Evolutionary conservation across 306 rosid genomes (phyloP).

Genomic region (Cicer arietinum): DNA sequence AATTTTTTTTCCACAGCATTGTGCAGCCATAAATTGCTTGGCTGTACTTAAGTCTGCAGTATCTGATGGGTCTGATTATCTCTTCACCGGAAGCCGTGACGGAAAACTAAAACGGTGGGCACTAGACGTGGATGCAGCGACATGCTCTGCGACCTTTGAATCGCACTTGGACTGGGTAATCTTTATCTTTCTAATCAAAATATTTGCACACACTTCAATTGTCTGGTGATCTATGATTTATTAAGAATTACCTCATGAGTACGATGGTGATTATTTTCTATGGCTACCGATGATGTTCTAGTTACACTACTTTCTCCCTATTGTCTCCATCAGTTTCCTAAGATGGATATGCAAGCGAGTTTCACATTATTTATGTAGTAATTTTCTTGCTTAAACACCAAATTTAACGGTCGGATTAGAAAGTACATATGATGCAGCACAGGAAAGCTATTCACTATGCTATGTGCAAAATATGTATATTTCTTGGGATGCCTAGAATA

Average conservation of each 20-base stretch:
- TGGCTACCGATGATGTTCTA: background rate
- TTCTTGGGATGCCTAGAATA: constrained; percentile 16
- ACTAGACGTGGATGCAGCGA: constrained; percentile 67
- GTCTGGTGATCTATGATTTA: constrained; percentile 30
- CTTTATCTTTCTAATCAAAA: constrained; percentile 23
- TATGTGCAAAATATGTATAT: constrained; percentile 1
- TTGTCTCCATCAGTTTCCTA: constrained; percentile 1
- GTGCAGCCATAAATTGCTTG: constrained; percentile 91
- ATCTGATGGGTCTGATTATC: constrained; percentile 71
- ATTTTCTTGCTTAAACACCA: constrained; percentile 23
- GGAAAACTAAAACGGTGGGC: constrained; percentile 93
- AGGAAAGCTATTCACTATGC: constrained; percentile 20
- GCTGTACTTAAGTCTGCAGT: constrained; percentile 64
- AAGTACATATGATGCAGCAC: constrained; percentile 12
- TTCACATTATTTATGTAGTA: constrained; percentile 5
- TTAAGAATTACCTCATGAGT: background rate
- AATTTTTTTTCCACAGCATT: constrained; percentile 71
- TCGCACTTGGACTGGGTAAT: constrained; percentile 98
- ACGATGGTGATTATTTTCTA: background rate
- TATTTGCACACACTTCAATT: constrained; percentile 29
- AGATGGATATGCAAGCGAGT: constrained; percentile 7
- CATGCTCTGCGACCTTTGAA: constrained; percentile 94
- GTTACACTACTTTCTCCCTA: background rate
- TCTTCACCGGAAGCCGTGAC: constrained; percentile 97
- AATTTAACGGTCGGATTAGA: constrained; percentile 1